A percentile compares a stretch with the other conserved stretches of the same genome.
These are phyloP conservation scores for Neurospora sp. DNA, from an alignment of 495 filamentous ascomycete genomes.

Conservation along the genomic window DNA sequence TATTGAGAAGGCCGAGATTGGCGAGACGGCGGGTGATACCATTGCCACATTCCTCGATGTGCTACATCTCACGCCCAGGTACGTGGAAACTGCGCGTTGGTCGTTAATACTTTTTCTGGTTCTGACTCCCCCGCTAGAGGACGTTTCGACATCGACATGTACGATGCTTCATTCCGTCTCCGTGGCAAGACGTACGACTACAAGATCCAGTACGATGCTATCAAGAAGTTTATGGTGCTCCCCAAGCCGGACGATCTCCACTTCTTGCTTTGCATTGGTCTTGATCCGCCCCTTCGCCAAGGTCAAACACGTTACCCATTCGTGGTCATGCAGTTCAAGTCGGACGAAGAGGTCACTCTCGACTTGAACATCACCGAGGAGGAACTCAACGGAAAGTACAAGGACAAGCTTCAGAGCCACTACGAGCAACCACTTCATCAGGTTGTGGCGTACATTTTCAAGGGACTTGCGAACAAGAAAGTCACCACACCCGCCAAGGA, in stretches of 20 bases:
- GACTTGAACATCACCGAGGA: conserved; percentile 96
- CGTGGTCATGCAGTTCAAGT: conserved; percentile 98
- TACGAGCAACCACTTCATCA: conserved; percentile 89
- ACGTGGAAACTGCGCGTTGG: conserved; percentile 18
- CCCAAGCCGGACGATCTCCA: conserved; percentile 97
- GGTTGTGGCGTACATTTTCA: conserved; percentile 90
- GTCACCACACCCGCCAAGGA: conserved; percentile 87
- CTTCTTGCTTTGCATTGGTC: conserved; percentile 84
- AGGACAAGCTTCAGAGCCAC: conserved; percentile 71
- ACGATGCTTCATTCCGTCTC: conserved; percentile 92
- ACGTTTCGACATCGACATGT: conserved; percentile 99
- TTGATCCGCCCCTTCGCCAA: conserved; percentile 93
- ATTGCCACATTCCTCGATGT: conserved; percentile 96
- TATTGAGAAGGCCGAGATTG: conserved; percentile 98
- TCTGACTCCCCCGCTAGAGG: conserved; percentile 54
- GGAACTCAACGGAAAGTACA: conserved; percentile 73
- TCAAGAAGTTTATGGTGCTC: conserved; percentile 98
- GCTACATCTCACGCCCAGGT: conserved; percentile 93
- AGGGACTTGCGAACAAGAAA: conserved; percentile 86
- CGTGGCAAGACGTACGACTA: conserved; percentile 99
- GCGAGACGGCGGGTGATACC: conserved; percentile 93
- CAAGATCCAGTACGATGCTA: conserved; percentile 94
- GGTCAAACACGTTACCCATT: conserved; percentile 98
- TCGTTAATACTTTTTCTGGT: neutral
- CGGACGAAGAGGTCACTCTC: conserved; percentile 92